Evolutionary conservation across 2,329 filamentous ascomycete genomes (phyloP).

Genomic region (Teratosphaeria epicoccoides): DNA sequence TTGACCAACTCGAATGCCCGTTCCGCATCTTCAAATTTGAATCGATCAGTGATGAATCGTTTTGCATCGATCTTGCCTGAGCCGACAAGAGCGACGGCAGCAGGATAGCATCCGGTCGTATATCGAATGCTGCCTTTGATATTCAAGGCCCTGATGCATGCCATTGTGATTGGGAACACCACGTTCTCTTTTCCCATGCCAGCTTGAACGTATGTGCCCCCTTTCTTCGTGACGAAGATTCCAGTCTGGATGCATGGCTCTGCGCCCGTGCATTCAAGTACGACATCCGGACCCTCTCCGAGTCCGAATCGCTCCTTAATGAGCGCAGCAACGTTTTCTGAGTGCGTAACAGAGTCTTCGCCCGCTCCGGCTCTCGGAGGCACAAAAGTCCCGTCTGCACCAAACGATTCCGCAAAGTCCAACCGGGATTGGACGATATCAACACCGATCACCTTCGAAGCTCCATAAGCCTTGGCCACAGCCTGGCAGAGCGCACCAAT

Average conservation of each 20-base stretch:
- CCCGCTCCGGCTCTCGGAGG: constrained; percentile 23
- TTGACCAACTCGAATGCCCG: constrained; percentile 39
- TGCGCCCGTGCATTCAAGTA: constrained; percentile 41
- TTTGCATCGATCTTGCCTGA: constrained; percentile 38
- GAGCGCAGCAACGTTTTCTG: constrained; percentile 29
- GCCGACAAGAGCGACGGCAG: constrained; percentile 41
- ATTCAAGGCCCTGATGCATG: constrained; percentile 39
- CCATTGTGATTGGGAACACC: constrained; percentile 41
- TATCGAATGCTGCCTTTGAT: constrained; percentile 45
- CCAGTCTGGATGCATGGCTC: constrained; percentile 40
- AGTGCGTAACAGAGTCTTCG: constrained; percentile 28
- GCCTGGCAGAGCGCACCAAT: constrained; percentile 79
- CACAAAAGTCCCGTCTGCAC: constrained; percentile 35
- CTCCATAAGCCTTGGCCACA: constrained; percentile 71
- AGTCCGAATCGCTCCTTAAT: constrained; percentile 32
- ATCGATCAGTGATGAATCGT: constrained; percentile 31
- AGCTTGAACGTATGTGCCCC: constrained; percentile 40
- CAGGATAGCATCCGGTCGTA: constrained; percentile 35
- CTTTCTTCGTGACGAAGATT: constrained; percentile 34
- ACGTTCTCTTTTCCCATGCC: constrained; percentile 43
- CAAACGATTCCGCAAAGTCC: constrained; percentile 54
- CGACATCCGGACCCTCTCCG: constrained; percentile 39
- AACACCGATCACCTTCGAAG: constrained; percentile 65
- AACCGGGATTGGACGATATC: constrained; percentile 72
- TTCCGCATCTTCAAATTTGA: constrained; percentile 37